A percentile compares a stretch with the other conserved stretches of the same genome.
These are phyloP conservation scores for Tetrapisispora arboricola DNA, from an alignment of 805 yeast species.

Conservation along the genomic window DNA sequence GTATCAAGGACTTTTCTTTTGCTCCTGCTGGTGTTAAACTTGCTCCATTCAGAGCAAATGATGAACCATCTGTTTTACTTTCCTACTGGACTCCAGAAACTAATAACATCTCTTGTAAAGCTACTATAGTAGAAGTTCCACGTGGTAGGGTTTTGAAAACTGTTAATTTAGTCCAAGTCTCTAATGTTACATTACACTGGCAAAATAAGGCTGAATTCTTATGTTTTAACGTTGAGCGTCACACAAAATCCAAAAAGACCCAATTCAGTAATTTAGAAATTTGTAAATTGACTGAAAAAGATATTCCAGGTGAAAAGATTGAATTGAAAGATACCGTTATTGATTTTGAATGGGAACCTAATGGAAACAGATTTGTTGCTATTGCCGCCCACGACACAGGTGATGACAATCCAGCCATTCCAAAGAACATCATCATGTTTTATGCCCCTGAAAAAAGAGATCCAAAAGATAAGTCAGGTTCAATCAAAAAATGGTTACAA, in stretches of 20 bases:
- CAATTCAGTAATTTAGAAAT: slow-evolving; percentile 85
- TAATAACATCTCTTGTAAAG: slow-evolving; percentile 88
- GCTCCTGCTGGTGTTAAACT: slow-evolving; percentile 80
- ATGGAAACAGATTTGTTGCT: slow-evolving; percentile 73
- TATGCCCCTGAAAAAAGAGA: slow-evolving; percentile 65
- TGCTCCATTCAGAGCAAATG: slow-evolving; percentile 42
- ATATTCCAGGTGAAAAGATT: slow-evolving; percentile 87
- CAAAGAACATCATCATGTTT: slow-evolving; percentile 60
- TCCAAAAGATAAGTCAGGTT: slow-evolving; percentile 36
- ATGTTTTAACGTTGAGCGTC: slow-evolving; percentile 94
- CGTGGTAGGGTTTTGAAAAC: slow-evolving; percentile 77
- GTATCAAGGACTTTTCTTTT: slow-evolving; percentile 85
- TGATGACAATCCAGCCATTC: slow-evolving; percentile 50
- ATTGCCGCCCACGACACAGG: slow-evolving; percentile 50
- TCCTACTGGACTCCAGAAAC: slow-evolving; percentile 97
- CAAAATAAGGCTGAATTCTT: slow-evolving; percentile 74
- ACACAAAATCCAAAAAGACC: slow-evolving; percentile 90
- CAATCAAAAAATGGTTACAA: slow-evolving; percentile 45
- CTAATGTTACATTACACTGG: slow-evolving; percentile 88
- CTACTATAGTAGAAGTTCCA: slow-evolving; percentile 80
- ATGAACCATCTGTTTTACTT: slow-evolving; percentile 53
- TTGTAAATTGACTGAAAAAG: slow-evolving; percentile 77
- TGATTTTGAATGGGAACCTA: slow-evolving; percentile 94
- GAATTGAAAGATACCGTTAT: slow-evolving; percentile 85
- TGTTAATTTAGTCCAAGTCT: slow-evolving; percentile 87